Conservation (phyloP, 2,329 filamentous ascomycete genomes). For the Trichoderma sp. region DNA sequence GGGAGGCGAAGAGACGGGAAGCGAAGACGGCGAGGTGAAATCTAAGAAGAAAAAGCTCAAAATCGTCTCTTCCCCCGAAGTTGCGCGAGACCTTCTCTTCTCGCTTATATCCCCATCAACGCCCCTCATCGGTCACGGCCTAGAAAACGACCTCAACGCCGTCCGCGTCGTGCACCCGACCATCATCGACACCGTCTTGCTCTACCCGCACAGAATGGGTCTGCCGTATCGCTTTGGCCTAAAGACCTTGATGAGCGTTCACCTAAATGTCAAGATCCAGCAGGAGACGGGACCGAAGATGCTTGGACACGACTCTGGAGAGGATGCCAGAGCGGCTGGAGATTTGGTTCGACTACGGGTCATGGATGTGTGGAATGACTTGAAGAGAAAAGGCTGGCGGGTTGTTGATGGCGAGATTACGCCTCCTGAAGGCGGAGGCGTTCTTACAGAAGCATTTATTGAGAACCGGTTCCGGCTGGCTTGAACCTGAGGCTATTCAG, state of each 20-base stretch:
- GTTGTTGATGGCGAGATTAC: conserved; percentile 55
- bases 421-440: conserved; percentile 41
- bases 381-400: conserved; percentile 71
- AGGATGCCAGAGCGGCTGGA: conserved; percentile 87
- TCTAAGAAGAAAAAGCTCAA: conserved; percentile 55
- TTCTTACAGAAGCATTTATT: conserved; percentile 46
- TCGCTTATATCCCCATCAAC: conserved; percentile 74
- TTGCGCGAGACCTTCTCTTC: conserved; percentile 78
- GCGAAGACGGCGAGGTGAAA: conserved; percentile 38
- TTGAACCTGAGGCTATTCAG: background rate
- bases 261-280: conserved; percentile 79
- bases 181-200: conserved; percentile 81
- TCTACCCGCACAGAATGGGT: conserved; percentile 78
- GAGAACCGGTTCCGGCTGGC: conserved; percentile 35
- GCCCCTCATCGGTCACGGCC: conserved; percentile 85
- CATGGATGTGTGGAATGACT: conserved; percentile 67
- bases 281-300: conserved; percentile 57
- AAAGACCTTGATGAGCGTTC: conserved; percentile 70
- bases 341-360: conserved; percentile 79
- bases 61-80: conserved; percentile 75
- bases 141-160: conserved; percentile 93
- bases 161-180: conserved; percentile 82
- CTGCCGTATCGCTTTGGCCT: conserved; percentile 78
- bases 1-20: conserved; percentile 34
- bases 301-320: conserved; percentile 84